Percentiles rank a stretch among this genome's conserved stretches.
phyloP scores from a whole-genome alignment of 2,329 filamentous ascomycete genomes.

The Talaromyces sp. region DNA sequence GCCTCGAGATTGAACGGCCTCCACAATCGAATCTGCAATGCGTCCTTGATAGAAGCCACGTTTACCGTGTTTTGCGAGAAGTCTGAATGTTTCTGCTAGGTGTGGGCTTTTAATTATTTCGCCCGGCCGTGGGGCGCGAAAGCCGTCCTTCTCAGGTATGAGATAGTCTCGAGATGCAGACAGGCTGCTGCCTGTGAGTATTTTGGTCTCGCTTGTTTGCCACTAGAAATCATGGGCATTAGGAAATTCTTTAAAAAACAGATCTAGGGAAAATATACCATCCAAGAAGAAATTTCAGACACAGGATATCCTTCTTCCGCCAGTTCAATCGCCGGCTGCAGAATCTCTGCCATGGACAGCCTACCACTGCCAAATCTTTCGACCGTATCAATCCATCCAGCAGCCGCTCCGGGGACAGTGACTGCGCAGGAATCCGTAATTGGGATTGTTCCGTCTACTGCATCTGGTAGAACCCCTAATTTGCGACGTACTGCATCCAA shows the following conservation, averaged over 20 bases:
- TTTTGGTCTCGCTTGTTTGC: conserved; percentile 57
- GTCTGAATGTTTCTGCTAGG: conserved; percentile 74
- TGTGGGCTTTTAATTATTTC: conserved; percentile 85
- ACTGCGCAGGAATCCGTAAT: conserved; percentile 72
- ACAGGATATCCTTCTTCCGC: conserved; percentile 88
- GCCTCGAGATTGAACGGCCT: conserved; percentile 69
- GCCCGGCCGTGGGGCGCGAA: conserved; percentile 69
- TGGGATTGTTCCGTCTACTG: conserved; percentile 52
- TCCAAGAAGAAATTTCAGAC: conserved; percentile 66
- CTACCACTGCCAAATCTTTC: conserved; percentile 86
- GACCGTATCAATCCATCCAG: conserved; percentile 87
- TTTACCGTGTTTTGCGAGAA: conserved; percentile 75
- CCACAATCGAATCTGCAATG: conserved; percentile 75
- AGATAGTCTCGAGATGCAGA: conserved; percentile 77
- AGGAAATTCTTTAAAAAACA: background rate
- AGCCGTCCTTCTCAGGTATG: conserved; percentile 66
- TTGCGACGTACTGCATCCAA: conserved; percentile 66
- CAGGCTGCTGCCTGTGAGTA: conserved; percentile 68
- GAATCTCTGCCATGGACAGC: conserved; percentile 67
- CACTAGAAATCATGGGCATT: conserved; percentile 53
- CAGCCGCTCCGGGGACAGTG: conserved; percentile 83
- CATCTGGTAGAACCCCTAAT: conserved; percentile 56
- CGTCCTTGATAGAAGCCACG: conserved; percentile 84
- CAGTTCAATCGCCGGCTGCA: conserved; percentile 76
- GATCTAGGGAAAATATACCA: conserved; percentile 48